Percentiles rank a stretch among this genome's conserved stretches.
These are phyloP conservation scores for Fusarium sp. DNA, from an alignment of 2,329 filamentous ascomycete genomes.

Conservation along the genomic window DNA sequence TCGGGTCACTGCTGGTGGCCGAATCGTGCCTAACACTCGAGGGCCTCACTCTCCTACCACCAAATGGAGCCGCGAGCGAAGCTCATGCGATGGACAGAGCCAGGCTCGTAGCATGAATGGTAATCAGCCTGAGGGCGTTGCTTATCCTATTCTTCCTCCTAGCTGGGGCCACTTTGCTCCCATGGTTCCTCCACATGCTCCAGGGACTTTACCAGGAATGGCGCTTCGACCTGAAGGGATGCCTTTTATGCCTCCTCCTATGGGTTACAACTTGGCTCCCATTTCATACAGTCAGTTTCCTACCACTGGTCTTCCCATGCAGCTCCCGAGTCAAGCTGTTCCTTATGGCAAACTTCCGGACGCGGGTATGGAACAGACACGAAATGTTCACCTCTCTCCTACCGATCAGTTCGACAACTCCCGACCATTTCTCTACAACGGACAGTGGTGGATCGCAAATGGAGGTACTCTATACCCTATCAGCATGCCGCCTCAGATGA, in stretches of 20 bases:
- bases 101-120: constrained; percentile 33
- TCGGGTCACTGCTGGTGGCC: constrained; percentile 73
- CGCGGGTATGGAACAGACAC: constrained; percentile 46
- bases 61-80: constrained; percentile 60
- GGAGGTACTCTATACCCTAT: constrained; percentile 41
- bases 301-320: constrained; percentile 25
- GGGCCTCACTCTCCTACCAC: constrained; percentile 62
- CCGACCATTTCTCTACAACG: constrained; percentile 58
- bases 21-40: constrained; percentile 73
- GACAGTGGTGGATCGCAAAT: constrained; percentile 55
- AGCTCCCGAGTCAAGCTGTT: constrained; percentile 27
- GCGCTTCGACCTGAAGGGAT: constrained; percentile 46
- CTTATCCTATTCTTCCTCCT: constrained; percentile 43
- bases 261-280: constrained; percentile 51
- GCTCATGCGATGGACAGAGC: constrained; percentile 34
- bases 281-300: constrained; percentile 40
- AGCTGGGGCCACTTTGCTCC: constrained; percentile 45
- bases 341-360: constrained; percentile 47
- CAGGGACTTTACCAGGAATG: constrained; percentile 47
- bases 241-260: constrained; percentile 54
- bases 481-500: constrained; percentile 27
- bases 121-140: constrained; percentile 33
- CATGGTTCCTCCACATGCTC: constrained; percentile 48
- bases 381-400: constrained; percentile 50
- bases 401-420: constrained; percentile 59